Base-by-base conservation (phyloP, 1,284 basidiomycete species). In the Cryptococcus sp. region DNA sequence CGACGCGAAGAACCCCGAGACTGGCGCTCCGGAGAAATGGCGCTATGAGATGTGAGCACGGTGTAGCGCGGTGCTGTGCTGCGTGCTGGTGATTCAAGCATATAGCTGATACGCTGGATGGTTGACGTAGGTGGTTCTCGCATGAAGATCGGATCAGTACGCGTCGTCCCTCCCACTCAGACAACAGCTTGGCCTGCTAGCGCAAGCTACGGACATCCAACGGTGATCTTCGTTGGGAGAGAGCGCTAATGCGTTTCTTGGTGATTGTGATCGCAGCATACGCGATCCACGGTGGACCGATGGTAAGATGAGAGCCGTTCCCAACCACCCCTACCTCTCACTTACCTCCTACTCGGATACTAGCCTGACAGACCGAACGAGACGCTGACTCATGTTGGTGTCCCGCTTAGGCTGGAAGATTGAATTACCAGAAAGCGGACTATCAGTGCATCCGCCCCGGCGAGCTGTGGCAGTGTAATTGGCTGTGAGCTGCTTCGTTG, bases 401-500 rank as follows among this genome's bases (percentile, higher is more conserved):
- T 41, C 15, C 11, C 2, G 16, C 19, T 46, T 43, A 55, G 53
- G 54, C 54, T 16, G 54, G 54, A 20, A 42, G 54, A n/a, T 51
- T 43, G 13, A 56, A 56, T 39, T 56, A 56, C 41, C 54, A 56
- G 35, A 56, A 56, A 50, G 54, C 54, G 30, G 54, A 56, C 43
- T 56, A 56, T 56, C 54, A 56, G 38, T 56, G 54, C 40, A 50
- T 56, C 19, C 39, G 54, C 22, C 54, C 54, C n/a, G 54, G 54
- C 11, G 54, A 56, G 42, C 19, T 56, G 50, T 56, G 54, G 54
- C 54, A 56, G 42, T 56, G 54, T 25, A 56, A 56, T n/a, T 56
- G 54, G 54, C 38, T 56, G 54, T 56, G 19, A 56, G 54, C 50
- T 39, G 27, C 22, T 45, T 45, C 22, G 5, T 45, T 45, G 7